Evolutionary conservation across 129 eudicot species (phyloP).

Genomic region (Tagetes erecta): DNA sequence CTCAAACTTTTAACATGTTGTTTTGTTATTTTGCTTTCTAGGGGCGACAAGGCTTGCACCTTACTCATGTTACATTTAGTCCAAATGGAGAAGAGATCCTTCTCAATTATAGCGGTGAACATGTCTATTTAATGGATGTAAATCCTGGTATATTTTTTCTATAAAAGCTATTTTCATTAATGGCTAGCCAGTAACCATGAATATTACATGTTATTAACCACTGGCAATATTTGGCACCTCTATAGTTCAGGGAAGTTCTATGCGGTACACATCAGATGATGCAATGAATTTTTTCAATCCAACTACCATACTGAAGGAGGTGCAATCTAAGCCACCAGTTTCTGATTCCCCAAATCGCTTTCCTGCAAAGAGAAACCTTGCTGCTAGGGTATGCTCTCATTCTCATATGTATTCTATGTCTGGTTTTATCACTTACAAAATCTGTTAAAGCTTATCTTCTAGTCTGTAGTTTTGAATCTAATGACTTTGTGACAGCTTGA

Average conservation of each 20-base stretch:
- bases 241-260: conserved; percentile 47
- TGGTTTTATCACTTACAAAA: conserved; percentile 1
- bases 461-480: conserved; percentile 13
- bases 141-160: conserved; percentile 54
- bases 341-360: conserved; percentile 46
- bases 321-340: conserved; percentile 44
- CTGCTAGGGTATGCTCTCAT: conserved; percentile 50
- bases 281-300: conserved; percentile 55
- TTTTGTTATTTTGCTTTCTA: conserved; percentile 31
- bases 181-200: background rate
- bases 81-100: conserved; percentile 92
- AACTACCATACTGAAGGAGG: conserved; percentile 51
- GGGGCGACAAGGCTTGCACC: conserved; percentile 74
- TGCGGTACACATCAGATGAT: conserved; percentile 73
- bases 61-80: conserved; percentile 87
- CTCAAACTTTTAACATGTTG: conserved; percentile 2
- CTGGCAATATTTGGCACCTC: conserved; percentile 9
- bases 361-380: conserved; percentile 41
- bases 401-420: background rate
- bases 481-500: conserved; percentile 50
- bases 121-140: conserved; percentile 83
- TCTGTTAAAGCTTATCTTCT: background rate
- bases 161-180: background rate
- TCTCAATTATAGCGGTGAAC: conserved; percentile 86
- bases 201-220: background rate